These are phyloP conservation scores for Populus ilicifolia DNA, from an alignment of 345 rosid species.

Conservation along the genomic window DNA sequence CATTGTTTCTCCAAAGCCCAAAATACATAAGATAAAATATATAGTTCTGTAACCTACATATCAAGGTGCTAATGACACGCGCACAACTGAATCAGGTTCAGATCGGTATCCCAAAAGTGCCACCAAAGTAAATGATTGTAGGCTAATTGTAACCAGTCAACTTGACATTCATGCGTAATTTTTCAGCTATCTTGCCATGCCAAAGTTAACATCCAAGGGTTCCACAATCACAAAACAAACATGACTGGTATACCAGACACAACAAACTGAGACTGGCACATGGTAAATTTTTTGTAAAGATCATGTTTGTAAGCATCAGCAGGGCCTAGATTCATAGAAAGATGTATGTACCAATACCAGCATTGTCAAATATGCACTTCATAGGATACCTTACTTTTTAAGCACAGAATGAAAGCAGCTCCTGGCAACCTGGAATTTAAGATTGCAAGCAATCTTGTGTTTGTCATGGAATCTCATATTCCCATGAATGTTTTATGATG, in stretches of 20 bases:
- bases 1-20: background rate
- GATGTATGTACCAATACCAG: too few species aligned
- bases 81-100: background rate
- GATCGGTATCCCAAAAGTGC: background rate
- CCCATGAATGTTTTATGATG: background rate
- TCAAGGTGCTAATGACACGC: background rate
- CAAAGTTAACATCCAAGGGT: too few species aligned
- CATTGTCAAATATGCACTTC: too few species aligned
- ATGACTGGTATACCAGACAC: too few species aligned
- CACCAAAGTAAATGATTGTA: background rate
- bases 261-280: too few species aligned
- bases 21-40: background rate
- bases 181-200: constrained; percentile 1
- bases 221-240: too few species aligned
- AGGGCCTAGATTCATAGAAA: too few species aligned
- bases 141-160: background rate
- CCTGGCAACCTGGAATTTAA: background rate
- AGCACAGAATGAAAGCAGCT: too few species aligned
- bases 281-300: too few species aligned
- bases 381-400: too few species aligned
- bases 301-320: too few species aligned
- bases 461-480: background rate
- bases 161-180: background rate
- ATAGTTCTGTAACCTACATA: background rate
- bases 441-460: background rate